A percentile compares a stretch with the other conserved stretches of the same genome.
Evolutionary conservation across 2,329 filamentous ascomycete species (phyloP).

Genomic region (Shiraia sp.): DNA sequence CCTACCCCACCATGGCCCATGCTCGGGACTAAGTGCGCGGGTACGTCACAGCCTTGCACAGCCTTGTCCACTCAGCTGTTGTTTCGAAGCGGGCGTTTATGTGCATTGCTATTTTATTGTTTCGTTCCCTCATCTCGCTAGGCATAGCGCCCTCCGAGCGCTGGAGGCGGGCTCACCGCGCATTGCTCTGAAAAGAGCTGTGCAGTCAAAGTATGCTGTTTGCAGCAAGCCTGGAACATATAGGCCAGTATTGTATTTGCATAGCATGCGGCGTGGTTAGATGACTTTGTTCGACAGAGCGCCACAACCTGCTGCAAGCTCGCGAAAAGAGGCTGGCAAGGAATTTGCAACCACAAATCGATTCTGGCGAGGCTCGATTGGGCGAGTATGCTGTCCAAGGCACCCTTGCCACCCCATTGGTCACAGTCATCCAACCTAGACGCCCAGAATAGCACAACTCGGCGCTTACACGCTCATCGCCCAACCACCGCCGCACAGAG

Average conservation of each 20-base stretch:
- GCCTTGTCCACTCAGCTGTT: constrained; percentile 15
- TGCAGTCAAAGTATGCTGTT: too few species aligned
- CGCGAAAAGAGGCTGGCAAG: neutral
- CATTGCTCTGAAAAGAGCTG: too few species aligned
- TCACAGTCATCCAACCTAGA: constrained; percentile 16
- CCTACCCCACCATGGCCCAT: constrained; percentile 24
- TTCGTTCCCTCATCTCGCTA: constrained; percentile 2
- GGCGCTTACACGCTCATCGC: constrained; percentile 37
- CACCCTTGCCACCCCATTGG: constrained; percentile 29
- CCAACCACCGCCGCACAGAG: constrained; percentile 36
- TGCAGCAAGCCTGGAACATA: too few species aligned
- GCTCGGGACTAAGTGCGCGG: constrained; percentile 21
- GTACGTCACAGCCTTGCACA: constrained; percentile 12
- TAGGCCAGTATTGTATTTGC: too few species aligned
- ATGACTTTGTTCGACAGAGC: too few species aligned
- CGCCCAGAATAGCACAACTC: constrained; percentile 35
- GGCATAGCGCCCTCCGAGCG: too few species aligned
- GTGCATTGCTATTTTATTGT: constrained; percentile 1
- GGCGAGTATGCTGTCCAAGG: constrained; percentile 31
- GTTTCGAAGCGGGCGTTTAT: constrained; percentile 11
- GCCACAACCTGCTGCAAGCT: constrained; percentile 1
- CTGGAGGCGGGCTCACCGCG: too few species aligned
- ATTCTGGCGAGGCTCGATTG: constrained; percentile 25
- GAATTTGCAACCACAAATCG: constrained; percentile 1
- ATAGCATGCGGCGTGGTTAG: constrained; percentile 4